These are phyloP conservation scores for Glycine latifolia DNA, from an alignment of 306 rosid species.

Conservation along the genomic window DNA sequence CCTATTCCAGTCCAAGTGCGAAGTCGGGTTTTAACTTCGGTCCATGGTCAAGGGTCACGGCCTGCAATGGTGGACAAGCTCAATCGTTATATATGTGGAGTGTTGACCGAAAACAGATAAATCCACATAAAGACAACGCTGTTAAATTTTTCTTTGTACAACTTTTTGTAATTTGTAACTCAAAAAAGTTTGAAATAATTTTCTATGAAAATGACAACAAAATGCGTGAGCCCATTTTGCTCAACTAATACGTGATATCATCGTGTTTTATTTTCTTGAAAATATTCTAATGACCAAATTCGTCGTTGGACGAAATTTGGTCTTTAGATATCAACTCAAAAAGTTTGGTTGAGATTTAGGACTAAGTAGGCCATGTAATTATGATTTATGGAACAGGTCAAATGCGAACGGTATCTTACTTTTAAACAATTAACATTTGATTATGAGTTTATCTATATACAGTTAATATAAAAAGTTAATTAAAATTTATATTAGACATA, in stretches of 20 bases:
- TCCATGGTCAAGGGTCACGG: constrained; percentile 2
- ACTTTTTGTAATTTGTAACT: neutral
- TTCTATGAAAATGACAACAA: neutral
- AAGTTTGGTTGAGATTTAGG: constrained; percentile 11
- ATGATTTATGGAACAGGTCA: neutral
- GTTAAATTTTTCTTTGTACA: neutral
- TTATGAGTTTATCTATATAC: neutral
- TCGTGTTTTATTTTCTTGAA: neutral
- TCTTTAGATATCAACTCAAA: constrained; percentile 21
- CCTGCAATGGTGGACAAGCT: neutral
- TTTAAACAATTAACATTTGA: neutral
- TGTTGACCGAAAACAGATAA: neutral
- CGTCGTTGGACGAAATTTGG: neutral
- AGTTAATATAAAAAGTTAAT: neutral
- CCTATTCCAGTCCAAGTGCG: no score
- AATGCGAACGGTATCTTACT: neutral
- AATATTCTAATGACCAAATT: constrained; percentile 5
- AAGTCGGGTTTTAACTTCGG: neutral
- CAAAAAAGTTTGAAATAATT: neutral
- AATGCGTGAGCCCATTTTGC: neutral
- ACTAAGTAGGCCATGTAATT: constrained; percentile 5
- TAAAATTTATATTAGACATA: neutral
- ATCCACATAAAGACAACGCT: neutral
- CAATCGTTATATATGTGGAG: neutral
- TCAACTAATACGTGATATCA: constrained; percentile 4